Base-by-base conservation (phyloP, 2,329 filamentous ascomycete species). In the Fusarium sp. region DNA sequence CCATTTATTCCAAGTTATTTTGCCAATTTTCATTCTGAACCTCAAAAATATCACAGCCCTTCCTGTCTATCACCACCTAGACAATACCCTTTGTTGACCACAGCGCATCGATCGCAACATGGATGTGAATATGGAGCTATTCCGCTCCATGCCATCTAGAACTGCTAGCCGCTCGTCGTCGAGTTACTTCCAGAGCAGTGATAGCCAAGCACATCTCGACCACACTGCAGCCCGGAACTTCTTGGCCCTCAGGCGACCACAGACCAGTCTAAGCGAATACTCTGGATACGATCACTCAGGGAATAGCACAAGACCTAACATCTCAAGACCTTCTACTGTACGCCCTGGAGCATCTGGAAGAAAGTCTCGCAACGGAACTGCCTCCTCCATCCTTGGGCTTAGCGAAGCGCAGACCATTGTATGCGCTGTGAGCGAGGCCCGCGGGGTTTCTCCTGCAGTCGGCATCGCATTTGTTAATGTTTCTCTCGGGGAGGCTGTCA, bases 391-490 rank as follows among this genome's bases (percentile, higher is more conserved):
- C 12, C 75, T 87, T 11, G 86, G 86, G 54, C 81, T 83, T 12
- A 84, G 82, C 18, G 88, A 89, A 37, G 80, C 83, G 30, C 92
- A 96, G 76, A 90, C 93, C 69, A 90, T 97, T 60, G 86, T 98
- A n/a, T 98, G 96, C 81, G 95, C 96, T 8, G 83, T 98, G 54
- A 94, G 91, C 76, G 95, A 98, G 80, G 94, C 94, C 47, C 92
- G 95, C n/a, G 94, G 94, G 9, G 89, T 97, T 9, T 92, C 93
- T 28, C 94, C 95, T 0, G 93, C 91, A 0, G 92, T 98, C 4
- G 95, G 96, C 2, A 86, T 97, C 44, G 94, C 94, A 6, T 95
- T 98, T 78, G 86, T 98, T 79, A 97, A 98, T 78, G 86, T 97
- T 6, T 92, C 94, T 46, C 95, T 94, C 5, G 93, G 93, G 43